phyloP scores from a whole-genome alignment of 2,329 filamentous ascomycete species.

The Epichloe uncinata region DNA sequence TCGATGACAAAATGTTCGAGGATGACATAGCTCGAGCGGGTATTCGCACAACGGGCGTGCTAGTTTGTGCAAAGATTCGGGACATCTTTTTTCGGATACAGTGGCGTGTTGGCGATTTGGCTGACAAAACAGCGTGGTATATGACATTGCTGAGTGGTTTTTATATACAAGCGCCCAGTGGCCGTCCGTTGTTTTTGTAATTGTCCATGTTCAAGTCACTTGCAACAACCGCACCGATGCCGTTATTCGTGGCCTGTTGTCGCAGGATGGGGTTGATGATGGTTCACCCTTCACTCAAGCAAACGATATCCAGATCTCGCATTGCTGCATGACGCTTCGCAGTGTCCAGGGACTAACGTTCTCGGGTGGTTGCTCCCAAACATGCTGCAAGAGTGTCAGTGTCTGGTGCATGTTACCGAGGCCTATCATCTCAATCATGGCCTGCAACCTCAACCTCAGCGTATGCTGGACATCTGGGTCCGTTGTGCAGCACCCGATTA shows the following conservation, averaged over 20 bases:
- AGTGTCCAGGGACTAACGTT: constrained; percentile 29
- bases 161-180: no score
- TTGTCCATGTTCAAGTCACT: neutral
- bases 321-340: constrained; percentile 30
- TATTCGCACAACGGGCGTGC: constrained; percentile 15
- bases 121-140: neutral
- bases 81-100: constrained; percentile 9
- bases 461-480: constrained; percentile 23
- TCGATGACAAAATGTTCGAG: constrained; percentile 11
- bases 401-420: constrained; percentile 33
- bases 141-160: neutral
- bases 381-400: constrained; percentile 25
- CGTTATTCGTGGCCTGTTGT: no score
- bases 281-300: constrained; percentile 16
- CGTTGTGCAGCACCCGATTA: constrained; percentile 23
- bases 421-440: constrained; percentile 24
- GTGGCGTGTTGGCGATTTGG: neutral
- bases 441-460: constrained; percentile 19
- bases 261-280: no score
- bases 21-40: constrained; percentile 14
- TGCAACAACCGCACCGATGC: neutral
- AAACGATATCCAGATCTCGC: constrained; percentile 36
- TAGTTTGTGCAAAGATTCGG: constrained; percentile 16
- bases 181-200: no score
- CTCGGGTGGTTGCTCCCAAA: constrained; percentile 24